Base-by-base conservation (phyloP, 768 basidiomycete genomes). In the Coprinopsis marcescibilis region DNA sequence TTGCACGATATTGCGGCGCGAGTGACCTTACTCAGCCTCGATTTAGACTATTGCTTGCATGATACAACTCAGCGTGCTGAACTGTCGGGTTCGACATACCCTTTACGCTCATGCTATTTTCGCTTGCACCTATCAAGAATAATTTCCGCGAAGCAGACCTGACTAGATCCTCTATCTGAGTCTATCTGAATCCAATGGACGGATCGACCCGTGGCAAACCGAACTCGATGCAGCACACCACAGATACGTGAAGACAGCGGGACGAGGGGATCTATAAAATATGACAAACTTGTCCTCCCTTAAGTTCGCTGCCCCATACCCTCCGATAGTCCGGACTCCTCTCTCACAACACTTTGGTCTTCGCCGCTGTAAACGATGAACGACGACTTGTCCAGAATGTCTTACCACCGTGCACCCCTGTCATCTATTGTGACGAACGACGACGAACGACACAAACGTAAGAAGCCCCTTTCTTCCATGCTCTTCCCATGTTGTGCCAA, bases 401-500 rank as follows among this genome's bases (percentile, higher is more conserved):
- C 41, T 4, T 49, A 35, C 34, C 48, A 49, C 40, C 12, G 48
- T 19, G 23, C 33, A 36, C 48, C 48, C 32, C 27, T 49, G 33
- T 33, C 32, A 30, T 49, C 48, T 17, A 42, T 49, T 34, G 33
- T 43, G 21, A 25, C 30, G 32, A 49, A 49, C 41, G 48, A 49
- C 30, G 46, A 41, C 33, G 48, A 49, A 32, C 42, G 48, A 30
- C 29, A 49, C 40, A 49, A 49, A 70, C 57, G 46, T 72, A 74
- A 5, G 72, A 61, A 14, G 63, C 65, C 49, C 64, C 70, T 43
- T 76, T 52, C 69, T 76, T 42, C 70, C 70, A 45, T 65, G 65
- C 10, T 48, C 46, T 54, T 67, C 71, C 52, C 66, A 67, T 36
- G 25, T 30, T 30, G 48, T 49, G 46, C 46, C 39, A 17, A 43